Percentiles rank a stretch among this genome's conserved stretches.
Evolutionary conservation across 805 yeast species (phyloP).

Genomic region (Saturnispora besseyi): DNA sequence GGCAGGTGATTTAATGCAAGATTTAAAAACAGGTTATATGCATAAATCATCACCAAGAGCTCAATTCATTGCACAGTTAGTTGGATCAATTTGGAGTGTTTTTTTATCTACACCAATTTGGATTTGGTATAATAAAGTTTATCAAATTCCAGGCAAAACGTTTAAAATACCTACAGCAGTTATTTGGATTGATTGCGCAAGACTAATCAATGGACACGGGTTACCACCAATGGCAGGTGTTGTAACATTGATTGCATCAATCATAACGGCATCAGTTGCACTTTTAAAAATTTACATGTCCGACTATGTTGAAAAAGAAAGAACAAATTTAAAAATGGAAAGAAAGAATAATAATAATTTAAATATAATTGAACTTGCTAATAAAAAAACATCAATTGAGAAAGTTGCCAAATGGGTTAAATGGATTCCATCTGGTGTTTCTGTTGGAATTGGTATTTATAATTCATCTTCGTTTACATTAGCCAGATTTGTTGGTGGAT

Average conservation of each 20-base stretch:
- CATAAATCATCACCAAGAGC: conserved; percentile 89
- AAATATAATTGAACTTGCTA: not conserved
- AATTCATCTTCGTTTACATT: conserved; percentile 89
- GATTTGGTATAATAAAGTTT: conserved; percentile 68
- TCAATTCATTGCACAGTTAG: conserved; percentile 81
- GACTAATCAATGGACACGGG: conserved; percentile 86
- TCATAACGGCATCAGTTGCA: conserved; percentile 60
- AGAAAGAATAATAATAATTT: conserved; percentile 7
- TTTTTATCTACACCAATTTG: conserved; percentile 75
- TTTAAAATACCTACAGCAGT: conserved; percentile 92
- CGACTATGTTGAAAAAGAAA: conserved; percentile 4
- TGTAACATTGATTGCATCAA: conserved; percentile 53
- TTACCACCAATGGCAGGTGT: conserved; percentile 70
- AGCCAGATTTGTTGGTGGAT: conserved; percentile 88
- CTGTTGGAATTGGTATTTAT: conserved; percentile 94
- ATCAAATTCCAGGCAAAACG: conserved; percentile 72
- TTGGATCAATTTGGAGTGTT: conserved; percentile 83
- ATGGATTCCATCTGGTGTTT: conserved; percentile 87
- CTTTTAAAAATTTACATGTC: conserved; percentile 34
- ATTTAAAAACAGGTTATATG: conserved; percentile 86
- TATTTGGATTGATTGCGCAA: conserved; percentile 93
- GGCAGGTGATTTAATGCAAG: conserved; percentile 98
- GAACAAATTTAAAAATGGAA: conserved; percentile 3
- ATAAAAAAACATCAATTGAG: conserved; percentile 10
- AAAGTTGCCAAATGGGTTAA: conserved; percentile 30